Conservation (phyloP, 371 early-diverging fungal species). For the Zychaea mexicana region DNA sequence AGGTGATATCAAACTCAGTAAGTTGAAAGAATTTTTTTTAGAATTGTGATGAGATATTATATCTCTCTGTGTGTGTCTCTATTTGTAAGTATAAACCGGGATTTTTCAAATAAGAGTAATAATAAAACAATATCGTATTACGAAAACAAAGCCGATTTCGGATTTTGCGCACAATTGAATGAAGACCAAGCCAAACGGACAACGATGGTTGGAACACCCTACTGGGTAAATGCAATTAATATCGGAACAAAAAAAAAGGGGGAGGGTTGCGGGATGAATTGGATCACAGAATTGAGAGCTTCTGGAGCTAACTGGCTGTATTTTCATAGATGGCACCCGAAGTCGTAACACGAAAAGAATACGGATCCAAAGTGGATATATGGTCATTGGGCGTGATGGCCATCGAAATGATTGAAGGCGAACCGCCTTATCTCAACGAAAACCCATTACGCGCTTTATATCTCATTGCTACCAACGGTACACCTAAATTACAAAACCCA, state of each 20-base stretch:
- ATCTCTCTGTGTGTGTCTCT: not conserved
- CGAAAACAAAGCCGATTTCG: slow-evolving; percentile 80
- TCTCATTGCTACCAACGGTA: slow-evolving; percentile 94
- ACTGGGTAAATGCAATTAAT: slow-evolving; percentile 83
- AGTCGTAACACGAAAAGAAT: slow-evolving; percentile 90
- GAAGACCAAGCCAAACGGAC: slow-evolving; percentile 80
- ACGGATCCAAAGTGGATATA: slow-evolving; percentile 91
- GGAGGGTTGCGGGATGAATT: no score
- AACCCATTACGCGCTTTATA: slow-evolving; percentile 87
- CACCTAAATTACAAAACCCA: slow-evolving; percentile 89
- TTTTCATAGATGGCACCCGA: slow-evolving; percentile 94
- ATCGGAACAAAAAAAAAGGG: no score
- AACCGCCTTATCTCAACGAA: slow-evolving; percentile 96
- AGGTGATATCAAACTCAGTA: slow-evolving; percentile 92
- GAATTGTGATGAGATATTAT: not conserved
- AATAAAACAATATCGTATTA: not conserved
- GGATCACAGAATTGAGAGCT: not conserved
- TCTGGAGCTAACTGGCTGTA: not conserved
- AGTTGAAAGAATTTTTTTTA: no score
- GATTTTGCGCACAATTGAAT: slow-evolving; percentile 92
- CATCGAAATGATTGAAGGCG: slow-evolving; percentile 93
- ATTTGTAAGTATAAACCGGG: not conserved
- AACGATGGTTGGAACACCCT: slow-evolving; percentile 93
- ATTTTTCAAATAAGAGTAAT: not conserved
- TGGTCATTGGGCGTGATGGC: slow-evolving; percentile 99